phyloP scores from a whole-genome alignment of 78 protist genomes.

The Polysphondylium violaceum region DNA sequence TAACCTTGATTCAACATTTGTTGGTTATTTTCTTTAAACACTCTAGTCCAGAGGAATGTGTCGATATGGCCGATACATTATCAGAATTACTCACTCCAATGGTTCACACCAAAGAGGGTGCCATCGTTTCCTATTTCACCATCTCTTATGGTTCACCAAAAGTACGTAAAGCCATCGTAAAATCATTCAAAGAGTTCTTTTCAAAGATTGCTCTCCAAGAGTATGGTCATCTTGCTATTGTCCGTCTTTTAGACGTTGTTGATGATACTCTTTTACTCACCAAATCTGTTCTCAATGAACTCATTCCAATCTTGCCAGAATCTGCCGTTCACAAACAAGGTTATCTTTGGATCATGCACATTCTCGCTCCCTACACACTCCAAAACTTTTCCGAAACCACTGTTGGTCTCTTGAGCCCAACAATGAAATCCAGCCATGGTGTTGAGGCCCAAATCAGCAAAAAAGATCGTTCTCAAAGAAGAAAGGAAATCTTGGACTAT shows the following conservation, averaged over 20 bases:
- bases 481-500: slow-evolving; percentile 40
- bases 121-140: slow-evolving; percentile 30
- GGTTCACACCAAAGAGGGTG: slow-evolving; percentile 85
- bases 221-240: slow-evolving; percentile 40
- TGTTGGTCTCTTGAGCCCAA: not conserved
- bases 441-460: slow-evolving; percentile 36
- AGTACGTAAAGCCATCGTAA: slow-evolving; percentile 76
- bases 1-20: slow-evolving; percentile 51
- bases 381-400: slow-evolving; percentile 17
- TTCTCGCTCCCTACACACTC: slow-evolving; percentile 41
- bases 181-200: slow-evolving; percentile 74
- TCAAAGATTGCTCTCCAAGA: slow-evolving; percentile 59
- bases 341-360: slow-evolving; percentile 34
- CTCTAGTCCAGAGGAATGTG: slow-evolving; percentile 25
- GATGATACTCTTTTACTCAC: slow-evolving; percentile 83
- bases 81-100: slow-evolving; percentile 40
- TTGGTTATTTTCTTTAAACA: slow-evolving; percentile 15
- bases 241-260: slow-evolving; percentile 71
- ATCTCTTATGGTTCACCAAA: slow-evolving; percentile 54
- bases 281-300: slow-evolving; percentile 60
- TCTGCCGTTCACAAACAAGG: slow-evolving; percentile 28
- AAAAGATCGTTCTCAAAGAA: slow-evolving; percentile 38
- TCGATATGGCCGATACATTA: slow-evolving; percentile 72
- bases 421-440: slow-evolving; percentile 4
- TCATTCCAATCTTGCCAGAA: slow-evolving; percentile 43